These are phyloP conservation scores for Colletotrichum musicola DNA, from an alignment of 2,329 filamentous ascomycete genomes.

Conservation along the genomic window DNA sequence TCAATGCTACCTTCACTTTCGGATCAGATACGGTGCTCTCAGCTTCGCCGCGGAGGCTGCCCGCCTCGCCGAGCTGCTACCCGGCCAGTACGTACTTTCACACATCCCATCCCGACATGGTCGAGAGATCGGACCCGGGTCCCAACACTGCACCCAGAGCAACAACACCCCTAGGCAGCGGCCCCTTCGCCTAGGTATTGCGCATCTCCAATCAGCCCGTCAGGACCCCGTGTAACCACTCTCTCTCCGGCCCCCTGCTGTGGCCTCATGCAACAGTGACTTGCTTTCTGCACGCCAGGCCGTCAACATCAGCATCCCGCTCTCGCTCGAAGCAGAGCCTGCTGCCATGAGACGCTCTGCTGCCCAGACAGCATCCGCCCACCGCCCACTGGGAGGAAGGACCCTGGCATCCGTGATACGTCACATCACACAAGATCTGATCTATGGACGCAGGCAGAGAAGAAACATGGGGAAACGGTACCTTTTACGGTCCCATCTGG, in stretches of 20 bases:
- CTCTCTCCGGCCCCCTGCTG: constrained; percentile 26
- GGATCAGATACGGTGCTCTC: constrained; percentile 9
- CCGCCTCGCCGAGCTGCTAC: constrained; percentile 6
- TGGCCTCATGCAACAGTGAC: constrained; percentile 34
- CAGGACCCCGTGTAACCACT: constrained; percentile 22
- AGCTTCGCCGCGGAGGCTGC: not conserved
- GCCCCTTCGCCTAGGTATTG: not conserved
- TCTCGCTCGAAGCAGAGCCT: constrained; percentile 5
- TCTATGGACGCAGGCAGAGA: constrained; percentile 44
- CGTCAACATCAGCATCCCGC: constrained; percentile 27
- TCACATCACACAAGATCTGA: constrained; percentile 67
- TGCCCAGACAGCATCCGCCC: constrained; percentile 3
- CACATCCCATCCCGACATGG: constrained; percentile 2
- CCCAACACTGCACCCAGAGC: constrained; percentile 2
- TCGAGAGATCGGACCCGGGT: not conserved
- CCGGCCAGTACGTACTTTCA: not conserved
- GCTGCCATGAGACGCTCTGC: constrained; percentile 10
- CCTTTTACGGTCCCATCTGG: constrained; percentile 40
- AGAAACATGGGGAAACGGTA: constrained; percentile 48
- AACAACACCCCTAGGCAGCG: constrained; percentile 5
- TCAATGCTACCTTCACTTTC: not conserved
- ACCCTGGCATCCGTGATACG: constrained; percentile 52
- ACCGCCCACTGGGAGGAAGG: constrained; percentile 13
- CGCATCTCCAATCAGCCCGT: constrained; percentile 17
- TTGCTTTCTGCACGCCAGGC: constrained; percentile 33